These are phyloP conservation scores for Aspergillus mulundensis DNA, from an alignment of 495 filamentous ascomycete genomes.

Conservation along the genomic window DNA sequence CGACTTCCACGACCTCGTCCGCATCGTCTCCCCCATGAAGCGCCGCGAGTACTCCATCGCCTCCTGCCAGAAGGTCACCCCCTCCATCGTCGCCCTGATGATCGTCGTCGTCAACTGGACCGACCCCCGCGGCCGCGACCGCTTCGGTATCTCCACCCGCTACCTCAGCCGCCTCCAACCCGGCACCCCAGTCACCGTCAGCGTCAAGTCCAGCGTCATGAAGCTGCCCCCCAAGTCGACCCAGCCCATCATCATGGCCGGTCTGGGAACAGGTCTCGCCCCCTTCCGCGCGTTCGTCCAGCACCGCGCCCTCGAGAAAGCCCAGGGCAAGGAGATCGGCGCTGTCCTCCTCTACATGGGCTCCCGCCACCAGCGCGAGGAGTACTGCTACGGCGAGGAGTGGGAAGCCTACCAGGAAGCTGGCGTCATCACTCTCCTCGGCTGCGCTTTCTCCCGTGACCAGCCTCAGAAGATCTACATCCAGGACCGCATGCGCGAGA, in stretches of 20 bases:
- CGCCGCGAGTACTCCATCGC: conserved; percentile 97
- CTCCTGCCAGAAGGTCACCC: conserved; percentile 87
- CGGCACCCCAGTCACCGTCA: conserved; percentile 78
- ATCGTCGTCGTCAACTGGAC: conserved; percentile 97
- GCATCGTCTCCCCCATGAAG: conserved; percentile 87
- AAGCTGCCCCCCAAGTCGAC: conserved; percentile 84
- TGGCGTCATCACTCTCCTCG: conserved; percentile 90
- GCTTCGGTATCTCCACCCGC: conserved; percentile 87
- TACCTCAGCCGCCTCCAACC: conserved; percentile 72
- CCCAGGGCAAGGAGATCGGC: conserved; percentile 90
- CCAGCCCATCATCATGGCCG: conserved; percentile 96
- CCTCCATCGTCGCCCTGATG: conserved; percentile 83
- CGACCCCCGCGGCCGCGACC: conserved; percentile 79
- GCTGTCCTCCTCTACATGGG: conserved; percentile 94
- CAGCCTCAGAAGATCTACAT: conserved; percentile 99
- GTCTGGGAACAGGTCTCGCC: conserved; percentile 94
- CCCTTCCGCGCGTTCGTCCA: conserved; percentile 98
- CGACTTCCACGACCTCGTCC: conserved; percentile 82
- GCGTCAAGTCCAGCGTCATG: conserved; percentile 97
- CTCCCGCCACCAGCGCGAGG: conserved; percentile 92
- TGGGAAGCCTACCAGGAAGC: conserved; percentile 98
- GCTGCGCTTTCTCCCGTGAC: conserved; percentile 92
- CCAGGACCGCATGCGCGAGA: conserved; percentile 95
- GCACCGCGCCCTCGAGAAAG: conserved; percentile 94
- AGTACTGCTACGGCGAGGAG: conserved; percentile 98